Evolutionary conservation across 2,329 filamentous ascomycete genomes (phyloP).

Genomic region (Sclerotinia glacialis): DNA sequence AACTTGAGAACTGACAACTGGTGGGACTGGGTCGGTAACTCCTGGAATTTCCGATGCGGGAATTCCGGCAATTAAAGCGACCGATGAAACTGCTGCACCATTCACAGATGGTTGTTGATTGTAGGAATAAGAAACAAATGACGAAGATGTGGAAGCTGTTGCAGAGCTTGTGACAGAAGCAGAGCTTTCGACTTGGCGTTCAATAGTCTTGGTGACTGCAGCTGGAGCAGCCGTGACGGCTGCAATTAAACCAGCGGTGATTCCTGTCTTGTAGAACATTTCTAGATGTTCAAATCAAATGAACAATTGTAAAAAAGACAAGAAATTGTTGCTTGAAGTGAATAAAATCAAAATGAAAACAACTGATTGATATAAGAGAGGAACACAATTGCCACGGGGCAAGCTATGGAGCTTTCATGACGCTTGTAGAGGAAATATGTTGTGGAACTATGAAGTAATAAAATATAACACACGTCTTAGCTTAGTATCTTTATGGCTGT

Average conservation of each 20-base stretch:
- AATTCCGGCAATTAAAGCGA: constrained; percentile 32
- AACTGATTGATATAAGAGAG: constrained; percentile 8
- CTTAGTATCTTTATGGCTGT: background rate
- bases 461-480: constrained; percentile 7
- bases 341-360: background rate
- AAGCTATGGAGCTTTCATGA: constrained; percentile 13
- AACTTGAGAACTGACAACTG: constrained; percentile 48
- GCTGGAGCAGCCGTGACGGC: background rate
- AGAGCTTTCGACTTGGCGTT: background rate
- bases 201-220: background rate
- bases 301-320: background rate
- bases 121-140: constrained; percentile 30
- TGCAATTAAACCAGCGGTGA: constrained; percentile 10
- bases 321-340: background rate
- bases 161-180: background rate
- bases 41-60: constrained; percentile 35
- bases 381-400: background rate
- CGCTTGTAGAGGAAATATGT: constrained; percentile 3
- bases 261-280: constrained; percentile 19
- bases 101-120: constrained; percentile 32
- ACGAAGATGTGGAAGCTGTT: background rate
- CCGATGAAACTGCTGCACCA: constrained; percentile 32
- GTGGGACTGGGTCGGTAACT: constrained; percentile 32
- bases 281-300: background rate
- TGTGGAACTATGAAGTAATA: constrained; percentile 19